A percentile compares a stretch with the other conserved stretches of the same genome.
Evolutionary conservation across 108 stramenopile genomes (phyloP).

Genomic region (Schizochytrium sp.): DNA sequence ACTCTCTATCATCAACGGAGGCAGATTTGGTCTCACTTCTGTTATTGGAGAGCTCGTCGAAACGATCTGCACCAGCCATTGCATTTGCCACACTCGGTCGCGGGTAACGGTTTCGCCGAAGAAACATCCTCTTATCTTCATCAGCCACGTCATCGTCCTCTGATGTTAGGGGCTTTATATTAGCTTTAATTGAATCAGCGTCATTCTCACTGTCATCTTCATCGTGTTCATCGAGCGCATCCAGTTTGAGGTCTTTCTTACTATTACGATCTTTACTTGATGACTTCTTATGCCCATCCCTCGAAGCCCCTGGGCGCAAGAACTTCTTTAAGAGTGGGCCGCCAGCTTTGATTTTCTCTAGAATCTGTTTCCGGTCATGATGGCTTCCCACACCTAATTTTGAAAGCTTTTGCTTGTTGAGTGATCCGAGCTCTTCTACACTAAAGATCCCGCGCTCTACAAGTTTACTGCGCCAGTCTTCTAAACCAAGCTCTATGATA

Average conservation of each 20-base stretch:
- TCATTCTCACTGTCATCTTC: not conserved
- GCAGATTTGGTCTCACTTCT: too few species aligned
- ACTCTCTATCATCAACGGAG: too few species aligned
- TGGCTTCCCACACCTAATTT: constrained; percentile 9
- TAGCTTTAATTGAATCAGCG: not conserved
- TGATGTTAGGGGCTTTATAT: not conserved
- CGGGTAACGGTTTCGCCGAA: not conserved
- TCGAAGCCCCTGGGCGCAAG: not conserved
- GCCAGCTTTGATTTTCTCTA: not conserved
- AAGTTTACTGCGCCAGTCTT: not conserved
- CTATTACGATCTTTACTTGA: not conserved
- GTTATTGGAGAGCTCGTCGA: too few species aligned
- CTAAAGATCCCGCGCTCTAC: not conserved
- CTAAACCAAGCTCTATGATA: not conserved
- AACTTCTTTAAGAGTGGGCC: not conserved
- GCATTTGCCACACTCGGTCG: constrained; percentile 6
- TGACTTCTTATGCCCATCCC: not conserved
- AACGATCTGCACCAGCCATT: not conserved
- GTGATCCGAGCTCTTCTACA: not conserved
- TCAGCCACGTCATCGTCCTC: not conserved
- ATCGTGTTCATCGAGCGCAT: not conserved
- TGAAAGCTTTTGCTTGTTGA: constrained; percentile 7
- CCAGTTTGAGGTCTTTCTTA: not conserved
- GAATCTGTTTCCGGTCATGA: constrained; percentile 24
- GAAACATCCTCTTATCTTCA: not conserved